phyloP scores from a whole-genome alignment of 2,329 filamentous ascomycete genomes.

The Claviceps humidiphila region DNA sequence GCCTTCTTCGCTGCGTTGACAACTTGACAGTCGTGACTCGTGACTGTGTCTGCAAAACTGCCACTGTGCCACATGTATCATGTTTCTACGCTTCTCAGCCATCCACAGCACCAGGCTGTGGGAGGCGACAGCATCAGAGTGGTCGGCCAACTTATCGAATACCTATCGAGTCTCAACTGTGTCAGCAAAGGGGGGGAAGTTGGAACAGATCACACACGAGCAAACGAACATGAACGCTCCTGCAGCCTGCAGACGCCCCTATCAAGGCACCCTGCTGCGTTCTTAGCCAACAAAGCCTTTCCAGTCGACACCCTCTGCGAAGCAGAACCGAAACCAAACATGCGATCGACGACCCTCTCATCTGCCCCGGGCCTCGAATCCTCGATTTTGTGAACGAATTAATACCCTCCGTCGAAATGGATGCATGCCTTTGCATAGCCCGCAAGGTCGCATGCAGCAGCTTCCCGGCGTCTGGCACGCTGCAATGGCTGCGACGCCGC shows the following conservation, averaged over 20 bases:
- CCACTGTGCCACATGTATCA: not conserved
- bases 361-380: not conserved
- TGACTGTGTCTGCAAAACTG: not conserved
- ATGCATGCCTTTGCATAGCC: not conserved
- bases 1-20: not conserved
- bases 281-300: too few relatives aligned
- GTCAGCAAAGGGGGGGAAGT: not conserved
- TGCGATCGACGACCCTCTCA: not conserved
- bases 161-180: not conserved
- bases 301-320: too few relatives aligned
- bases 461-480: not conserved
- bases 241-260: too few relatives aligned
- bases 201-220: not conserved
- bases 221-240: too few relatives aligned
- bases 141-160: not conserved
- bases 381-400: not conserved
- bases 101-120: not conserved
- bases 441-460: not conserved
- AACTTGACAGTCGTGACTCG: too few relatives aligned
- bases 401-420: not conserved
- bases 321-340: not conserved
- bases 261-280: too few relatives aligned
- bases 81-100: too few relatives aligned
- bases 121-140: not conserved
- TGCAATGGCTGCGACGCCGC: not conserved